Base-by-base conservation (phyloP, 139 green algal species). In the Chlorella vulgaris region DNA sequence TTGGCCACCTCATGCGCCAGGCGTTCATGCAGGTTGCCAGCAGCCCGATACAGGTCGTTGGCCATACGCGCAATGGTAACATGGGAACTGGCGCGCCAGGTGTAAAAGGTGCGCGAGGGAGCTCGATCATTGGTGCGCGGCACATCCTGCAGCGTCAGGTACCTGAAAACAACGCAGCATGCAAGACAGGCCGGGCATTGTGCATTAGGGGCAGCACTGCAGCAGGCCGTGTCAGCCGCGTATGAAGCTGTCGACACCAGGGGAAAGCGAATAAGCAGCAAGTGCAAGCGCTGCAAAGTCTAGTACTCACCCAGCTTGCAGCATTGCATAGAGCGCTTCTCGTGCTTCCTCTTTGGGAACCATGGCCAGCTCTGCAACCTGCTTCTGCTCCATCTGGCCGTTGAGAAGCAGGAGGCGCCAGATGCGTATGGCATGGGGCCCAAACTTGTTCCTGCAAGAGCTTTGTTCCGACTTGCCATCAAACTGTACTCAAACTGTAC, bases 301-400 rank as follows among this genome's bases (percentile, higher is more conserved):
- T 42, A 42, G 63, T n/a, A 95, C 78, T 74, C 91, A 97, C 28
- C 96, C 91, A 19, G 80, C 90, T 26, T 86, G 81, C 68, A 97
- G 85, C 89, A 98, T 92, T 35, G 74, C 83, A 87, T 98, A 98
- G 40, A 98, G 90, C 78, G 93, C 71, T 90, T 97, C 92, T 2
- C 91, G 76, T 1, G 92, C 91, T 31, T 95, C 88, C 86, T 91
- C 90, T 40, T 85, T 80, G 2, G 85, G 82, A 70, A 94, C 31
- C 92, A 96, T 94, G 33, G 86, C 86, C n/a, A 86, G 47, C 78
- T 93, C 89, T 6, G 86, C 83, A 19, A 94, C 85, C 86, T 94
- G 87, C 83, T 97, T 97, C 84, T 97, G 94, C 89, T 98, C 95
- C 88, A 98, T 76, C 85, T 96, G 88, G 0, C 86, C 85, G 5